These are phyloP conservation scores for Chlorella sp. DNA, from an alignment of 139 green algal species.

Conservation along the genomic window DNA sequence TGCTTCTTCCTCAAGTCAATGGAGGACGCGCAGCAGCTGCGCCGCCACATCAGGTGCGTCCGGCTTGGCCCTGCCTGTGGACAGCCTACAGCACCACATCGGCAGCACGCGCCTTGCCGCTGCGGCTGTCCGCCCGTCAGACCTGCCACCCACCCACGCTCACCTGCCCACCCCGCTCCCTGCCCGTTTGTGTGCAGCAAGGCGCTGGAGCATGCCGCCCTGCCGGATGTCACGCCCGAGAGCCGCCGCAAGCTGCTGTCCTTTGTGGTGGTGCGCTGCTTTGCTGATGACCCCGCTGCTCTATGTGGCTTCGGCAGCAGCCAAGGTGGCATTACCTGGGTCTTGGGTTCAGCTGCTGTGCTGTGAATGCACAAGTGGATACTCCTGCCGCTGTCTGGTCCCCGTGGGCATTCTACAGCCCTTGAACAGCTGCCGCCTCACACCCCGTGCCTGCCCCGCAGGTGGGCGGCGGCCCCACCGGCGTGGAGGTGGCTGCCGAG, in stretches of 20 bases:
- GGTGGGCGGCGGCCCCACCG: slow-evolving; percentile 46
- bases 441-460: no score
- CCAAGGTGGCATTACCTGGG: no score
- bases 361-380: no score
- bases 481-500: slow-evolving; percentile 14
- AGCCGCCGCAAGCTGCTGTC: slow-evolving; percentile 81
- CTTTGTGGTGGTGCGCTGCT: slow-evolving; percentile 75
- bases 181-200: neutral
- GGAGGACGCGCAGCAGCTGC: slow-evolving; percentile 42
- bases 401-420: no score
- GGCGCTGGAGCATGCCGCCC: slow-evolving; percentile 60
- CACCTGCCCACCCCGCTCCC: neutral
- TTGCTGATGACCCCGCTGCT: neutral
- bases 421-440: no score
- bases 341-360: no score
- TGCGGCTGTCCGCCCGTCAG: no score
- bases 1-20: slow-evolving; percentile 72
- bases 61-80: neutral
- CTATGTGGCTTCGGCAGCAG: no score
- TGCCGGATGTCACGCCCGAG: slow-evolving; percentile 48
- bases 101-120: no score
- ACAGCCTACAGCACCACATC: no score
- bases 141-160: neutral
- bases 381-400: no score
- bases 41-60: slow-evolving; percentile 38